Base-by-base conservation (phyloP, 768 basidiomycete species). In the Mycena galericulata region DNA sequence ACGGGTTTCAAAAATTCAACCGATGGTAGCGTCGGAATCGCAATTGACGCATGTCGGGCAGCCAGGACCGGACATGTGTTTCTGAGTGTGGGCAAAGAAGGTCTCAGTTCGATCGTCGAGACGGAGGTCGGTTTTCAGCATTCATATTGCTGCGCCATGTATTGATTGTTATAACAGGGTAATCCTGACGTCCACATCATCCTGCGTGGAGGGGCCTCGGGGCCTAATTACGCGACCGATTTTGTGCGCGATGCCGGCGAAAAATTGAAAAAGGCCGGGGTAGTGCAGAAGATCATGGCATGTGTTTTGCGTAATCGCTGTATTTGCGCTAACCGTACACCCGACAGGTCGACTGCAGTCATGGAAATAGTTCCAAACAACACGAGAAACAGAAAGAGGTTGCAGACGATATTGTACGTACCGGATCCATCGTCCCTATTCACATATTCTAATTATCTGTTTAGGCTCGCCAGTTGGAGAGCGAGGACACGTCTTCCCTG, bases 1-100 rank as follows among this genome's bases (percentile, higher is more conserved):
- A 95, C 96, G 6, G 98, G 98, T 10, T 99, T 99, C 89, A 99
- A 99, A 83, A 99, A 99, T 75, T 94, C 94, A 14, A 99, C 97
- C 2, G 98, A 99, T 73, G 98, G 98, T 41, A 91, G 90, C 30
- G 88, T 97, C 46, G 89, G 90, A 54, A 93, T 98, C 70, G 97
- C 98, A 0, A 87, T 99, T 49, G 97, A 99, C 79, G 97, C 97
- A 3, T 98, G 97, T 80, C 89, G 96, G 38, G 94, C 97, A 18
- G 97, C 98, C 20, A 88, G 90, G 66, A 87, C 88, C 62, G 94
- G 94, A 1, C 97, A 99, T 79, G 95, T 96, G 65, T 99, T 99
- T 89, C 86, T 99, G 20, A 93, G 92, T 72, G 98, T 99, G 34
- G 98, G 97, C 32, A 98, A 99, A 82, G 96, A 98, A 80, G 97